These are phyloP conservation scores for Jacaranda mimosifolia DNA, from an alignment of 257 asterid genomes.

Conservation along the genomic window DNA sequence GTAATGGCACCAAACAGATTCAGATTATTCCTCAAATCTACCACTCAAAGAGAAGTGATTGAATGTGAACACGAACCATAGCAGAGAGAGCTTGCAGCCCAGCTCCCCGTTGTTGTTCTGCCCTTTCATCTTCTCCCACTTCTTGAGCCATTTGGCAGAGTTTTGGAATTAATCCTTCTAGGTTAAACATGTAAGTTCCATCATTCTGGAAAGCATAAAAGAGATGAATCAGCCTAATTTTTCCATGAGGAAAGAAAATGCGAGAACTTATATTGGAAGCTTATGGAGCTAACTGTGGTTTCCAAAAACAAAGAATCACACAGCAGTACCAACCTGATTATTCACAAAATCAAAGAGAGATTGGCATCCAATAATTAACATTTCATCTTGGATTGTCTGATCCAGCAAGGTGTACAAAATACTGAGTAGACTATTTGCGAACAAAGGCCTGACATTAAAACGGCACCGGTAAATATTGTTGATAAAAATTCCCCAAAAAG, in stretches of 20 bases:
- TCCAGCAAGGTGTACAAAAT: constrained; percentile 81
- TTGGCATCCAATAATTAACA: constrained; percentile 84
- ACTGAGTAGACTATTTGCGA: constrained; percentile 84
- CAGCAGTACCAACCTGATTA: constrained; percentile 75
- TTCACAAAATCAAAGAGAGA: constrained; percentile 91
- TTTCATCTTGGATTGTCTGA: constrained; percentile 82
- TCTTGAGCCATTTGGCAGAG: constrained; percentile 91
- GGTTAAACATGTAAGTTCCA: constrained; percentile 86
- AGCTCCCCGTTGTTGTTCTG: constrained; percentile 63
- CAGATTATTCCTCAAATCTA: neutral
- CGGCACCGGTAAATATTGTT: constrained; percentile 11
- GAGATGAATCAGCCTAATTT: too few relatives aligned
- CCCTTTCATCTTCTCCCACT: constrained; percentile 78
- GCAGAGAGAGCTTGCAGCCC: constrained; percentile 88
- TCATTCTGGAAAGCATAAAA: constrained; percentile 59
- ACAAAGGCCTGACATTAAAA: constrained; percentile 78
- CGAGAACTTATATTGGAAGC: constrained; percentile 28
- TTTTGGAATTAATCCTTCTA: constrained; percentile 86
- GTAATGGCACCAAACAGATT: too few relatives aligned
- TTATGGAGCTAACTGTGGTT: constrained; percentile 12
- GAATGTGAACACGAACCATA: constrained; percentile 56
- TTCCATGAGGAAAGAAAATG: neutral
- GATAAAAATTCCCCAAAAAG: neutral
- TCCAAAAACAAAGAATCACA: constrained; percentile 17
- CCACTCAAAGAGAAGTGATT: constrained; percentile 9